Conservation (phyloP, 495 filamentous ascomycete species). For the Penicillium dipodomyicola region DNA sequence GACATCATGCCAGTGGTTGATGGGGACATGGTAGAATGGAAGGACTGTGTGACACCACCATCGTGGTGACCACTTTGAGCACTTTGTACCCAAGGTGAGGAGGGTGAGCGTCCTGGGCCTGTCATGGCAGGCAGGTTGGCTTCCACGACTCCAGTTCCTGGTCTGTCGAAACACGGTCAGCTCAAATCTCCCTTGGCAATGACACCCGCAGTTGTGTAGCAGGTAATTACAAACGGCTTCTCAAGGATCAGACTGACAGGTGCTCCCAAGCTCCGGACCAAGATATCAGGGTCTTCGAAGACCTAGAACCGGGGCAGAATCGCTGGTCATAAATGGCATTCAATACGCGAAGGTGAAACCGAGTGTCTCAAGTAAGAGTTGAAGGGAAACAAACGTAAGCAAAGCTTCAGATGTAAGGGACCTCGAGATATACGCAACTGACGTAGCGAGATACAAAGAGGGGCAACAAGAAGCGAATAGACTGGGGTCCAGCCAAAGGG, state of each 20-base stretch:
- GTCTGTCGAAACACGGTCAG: conserved; percentile 8
- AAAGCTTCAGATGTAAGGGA: neutral
- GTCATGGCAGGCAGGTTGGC: conserved; percentile 41
- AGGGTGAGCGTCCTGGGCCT: conserved; percentile 44
- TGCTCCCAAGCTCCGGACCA: neutral
- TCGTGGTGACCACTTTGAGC: conserved; percentile 30
- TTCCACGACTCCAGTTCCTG: conserved; percentile 16
- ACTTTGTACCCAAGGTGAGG: conserved; percentile 45
- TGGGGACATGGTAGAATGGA: conserved; percentile 38
- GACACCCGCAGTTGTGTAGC: conserved; percentile 3
- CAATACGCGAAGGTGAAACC: neutral
- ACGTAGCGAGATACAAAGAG: conserved; percentile 12
- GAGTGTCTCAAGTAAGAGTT: neutral
- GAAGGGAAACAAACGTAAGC: neutral
- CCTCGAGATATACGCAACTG: conserved; percentile 1
- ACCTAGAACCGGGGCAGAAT: neutral
- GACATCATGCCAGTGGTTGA: conserved; percentile 41
- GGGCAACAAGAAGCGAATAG: conserved; percentile 17
- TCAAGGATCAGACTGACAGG: neutral
- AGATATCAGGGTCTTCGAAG: neutral
- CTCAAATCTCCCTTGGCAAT: conserved; percentile 7
- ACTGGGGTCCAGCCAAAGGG: conserved; percentile 25
- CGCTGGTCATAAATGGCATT: neutral
- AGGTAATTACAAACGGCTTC: neutral
- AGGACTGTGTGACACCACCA: conserved; percentile 16